Evolutionary conservation across 2,329 filamentous ascomycete genomes (phyloP).

Genomic region (Fragosphaeria purpurea): DNA sequence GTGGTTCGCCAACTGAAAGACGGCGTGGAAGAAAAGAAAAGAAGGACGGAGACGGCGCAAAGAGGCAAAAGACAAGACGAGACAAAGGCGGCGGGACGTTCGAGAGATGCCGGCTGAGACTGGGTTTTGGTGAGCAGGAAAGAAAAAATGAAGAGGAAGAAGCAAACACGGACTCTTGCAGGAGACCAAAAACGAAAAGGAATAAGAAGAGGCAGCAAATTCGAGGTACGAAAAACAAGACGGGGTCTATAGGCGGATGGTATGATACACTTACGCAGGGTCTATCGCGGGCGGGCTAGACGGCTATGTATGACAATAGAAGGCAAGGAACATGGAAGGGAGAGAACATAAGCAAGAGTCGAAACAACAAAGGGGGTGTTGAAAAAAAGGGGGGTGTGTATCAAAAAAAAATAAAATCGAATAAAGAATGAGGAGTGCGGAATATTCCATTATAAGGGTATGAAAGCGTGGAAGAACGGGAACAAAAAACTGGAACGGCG

Average conservation of each 20-base stretch:
- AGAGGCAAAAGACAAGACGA: conserved; percentile 7
- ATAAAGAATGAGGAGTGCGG: no score
- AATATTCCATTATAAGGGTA: no score
- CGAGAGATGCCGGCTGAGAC: background rate
- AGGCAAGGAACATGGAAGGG: background rate
- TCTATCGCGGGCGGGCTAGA: background rate
- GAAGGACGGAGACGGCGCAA: background rate
- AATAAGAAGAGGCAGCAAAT: background rate
- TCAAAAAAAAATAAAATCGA: no score
- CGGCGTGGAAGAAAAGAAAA: no score
- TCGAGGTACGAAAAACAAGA: background rate
- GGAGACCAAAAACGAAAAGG: background rate
- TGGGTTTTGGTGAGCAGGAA: background rate
- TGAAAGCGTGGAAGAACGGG: no score
- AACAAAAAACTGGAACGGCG: no score
- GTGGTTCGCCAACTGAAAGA: no score
- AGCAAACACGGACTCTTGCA: background rate
- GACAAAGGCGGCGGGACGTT: conserved; percentile 5
- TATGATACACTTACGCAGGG: conserved; percentile 4
- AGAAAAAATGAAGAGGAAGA: background rate
- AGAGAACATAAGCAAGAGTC: background rate
- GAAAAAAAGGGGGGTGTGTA: no score
- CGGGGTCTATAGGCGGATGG: background rate
- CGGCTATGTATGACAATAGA: background rate
- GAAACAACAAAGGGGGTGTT: no score